Evolutionary conservation across 2,329 filamentous ascomycete genomes (phyloP).

Genomic region (Zymoseptoria ardabiliae): DNA sequence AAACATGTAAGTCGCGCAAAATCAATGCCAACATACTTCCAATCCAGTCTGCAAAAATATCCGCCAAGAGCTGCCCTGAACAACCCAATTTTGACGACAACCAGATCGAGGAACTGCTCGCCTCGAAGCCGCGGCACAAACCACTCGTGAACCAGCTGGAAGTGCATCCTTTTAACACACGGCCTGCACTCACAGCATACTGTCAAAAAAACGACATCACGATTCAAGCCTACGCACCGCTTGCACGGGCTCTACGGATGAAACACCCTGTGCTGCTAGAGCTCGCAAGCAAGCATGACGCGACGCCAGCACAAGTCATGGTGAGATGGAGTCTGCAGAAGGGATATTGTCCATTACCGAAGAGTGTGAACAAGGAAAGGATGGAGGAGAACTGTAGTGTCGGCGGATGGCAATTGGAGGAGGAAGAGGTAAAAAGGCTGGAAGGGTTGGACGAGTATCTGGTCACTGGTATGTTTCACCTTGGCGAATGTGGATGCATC

Average conservation of each 20-base stretch:
- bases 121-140: slow-evolving; percentile 51
- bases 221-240: slow-evolving; percentile 72
- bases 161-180: slow-evolving; percentile 75
- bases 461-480: slow-evolving; percentile 44
- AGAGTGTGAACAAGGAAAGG: slow-evolving; percentile 57
- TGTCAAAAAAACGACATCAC: slow-evolving; percentile 61
- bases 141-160: slow-evolving; percentile 77
- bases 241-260: slow-evolving; percentile 65
- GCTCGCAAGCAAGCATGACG: slow-evolving; percentile 60
- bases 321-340: slow-evolving; percentile 74
- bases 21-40: not conserved
- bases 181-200: slow-evolving; percentile 56
- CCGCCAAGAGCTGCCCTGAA: not conserved
- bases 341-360: slow-evolving; percentile 64
- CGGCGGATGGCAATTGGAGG: slow-evolving; percentile 52
- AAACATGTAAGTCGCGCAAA: slow-evolving; percentile 52
- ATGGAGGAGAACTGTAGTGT: slow-evolving; percentile 60
- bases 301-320: slow-evolving; percentile 65
- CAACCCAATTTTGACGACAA: not conserved
- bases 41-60: not conserved
- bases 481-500: not conserved
- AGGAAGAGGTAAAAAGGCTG: slow-evolving; percentile 56
- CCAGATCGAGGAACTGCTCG: slow-evolving; percentile 62
- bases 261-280: slow-evolving; percentile 55
- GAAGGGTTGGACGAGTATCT: slow-evolving; percentile 63